Percentiles rank a stretch among this genome's conserved stretches.
phyloP scores from a whole-genome alignment of 805 yeast species.

The Saccharomycopsis fodiens region DNA sequence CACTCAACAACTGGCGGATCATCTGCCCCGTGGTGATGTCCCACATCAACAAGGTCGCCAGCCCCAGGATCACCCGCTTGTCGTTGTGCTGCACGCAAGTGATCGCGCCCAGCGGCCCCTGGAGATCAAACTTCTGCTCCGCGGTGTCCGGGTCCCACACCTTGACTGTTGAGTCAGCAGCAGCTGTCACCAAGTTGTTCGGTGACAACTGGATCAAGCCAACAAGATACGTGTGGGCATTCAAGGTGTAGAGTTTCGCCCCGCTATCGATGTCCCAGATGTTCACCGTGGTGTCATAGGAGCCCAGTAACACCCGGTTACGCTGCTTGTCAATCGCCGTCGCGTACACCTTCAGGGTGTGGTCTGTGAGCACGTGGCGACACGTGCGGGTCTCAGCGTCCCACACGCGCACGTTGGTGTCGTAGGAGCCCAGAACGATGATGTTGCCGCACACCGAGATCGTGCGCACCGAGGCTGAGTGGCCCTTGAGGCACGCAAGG shows the following conservation, averaged over 20 bases:
- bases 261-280: conserved; percentile 88
- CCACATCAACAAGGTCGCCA: conserved; percentile 84
- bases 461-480: conserved; percentile 75
- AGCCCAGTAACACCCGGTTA: conserved; percentile 80
- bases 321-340: conserved; percentile 73
- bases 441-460: conserved; percentile 80
- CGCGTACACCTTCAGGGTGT: conserved; percentile 81
- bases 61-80: conserved; percentile 78
- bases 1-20: conserved; percentile 64
- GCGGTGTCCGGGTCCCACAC: conserved; percentile 88
- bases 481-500: conserved; percentile 64
- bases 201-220: conserved; percentile 77
- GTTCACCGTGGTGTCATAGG: conserved; percentile 81
- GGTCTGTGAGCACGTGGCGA: conserved; percentile 70
- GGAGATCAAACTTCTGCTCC: conserved; percentile 43
- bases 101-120: conserved; percentile 78
- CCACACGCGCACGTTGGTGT: conserved; percentile 88
- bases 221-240: conserved; percentile 85
- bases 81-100: conserved; percentile 91
- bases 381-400: conserved; percentile 70
- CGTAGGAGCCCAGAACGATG: conserved; percentile 86
- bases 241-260: conserved; percentile 55
- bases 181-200: conserved; percentile 80
- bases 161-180: conserved; percentile 87
- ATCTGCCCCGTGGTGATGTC: conserved; percentile 71